phyloP scores from a whole-genome alignment of 2,329 filamentous ascomycete species.

The Aspergillus texensis region DNA sequence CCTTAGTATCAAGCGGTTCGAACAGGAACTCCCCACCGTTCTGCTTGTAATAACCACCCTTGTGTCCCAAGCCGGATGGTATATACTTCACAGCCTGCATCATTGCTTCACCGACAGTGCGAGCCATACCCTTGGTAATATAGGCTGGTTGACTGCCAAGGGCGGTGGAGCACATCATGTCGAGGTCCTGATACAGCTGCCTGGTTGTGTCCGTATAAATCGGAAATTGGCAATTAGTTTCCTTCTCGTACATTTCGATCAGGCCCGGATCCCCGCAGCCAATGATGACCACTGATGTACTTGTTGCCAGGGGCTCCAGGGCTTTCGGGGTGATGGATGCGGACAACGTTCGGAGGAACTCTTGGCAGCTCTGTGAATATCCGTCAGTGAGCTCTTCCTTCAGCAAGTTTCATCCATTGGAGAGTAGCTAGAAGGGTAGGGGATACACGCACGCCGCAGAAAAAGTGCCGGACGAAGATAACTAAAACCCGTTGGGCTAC shows the following conservation, averaged over 20 bases:
- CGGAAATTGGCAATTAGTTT: conserved; percentile 69
- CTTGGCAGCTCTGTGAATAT: conserved; percentile 67
- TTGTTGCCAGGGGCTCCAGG: conserved; percentile 48
- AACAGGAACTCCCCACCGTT: conserved; percentile 81
- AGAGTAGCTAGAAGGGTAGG: not conserved
- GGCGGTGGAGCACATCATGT: conserved; percentile 67
- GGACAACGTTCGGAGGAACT: conserved; percentile 68
- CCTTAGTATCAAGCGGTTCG: conserved; percentile 42
- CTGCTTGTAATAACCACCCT: conserved; percentile 68
- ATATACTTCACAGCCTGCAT: conserved; percentile 63
- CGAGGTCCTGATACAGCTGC: conserved; percentile 67
- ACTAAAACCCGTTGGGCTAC: conserved; percentile 62
- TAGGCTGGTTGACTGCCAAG: conserved; percentile 68
- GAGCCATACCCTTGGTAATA: conserved; percentile 55
- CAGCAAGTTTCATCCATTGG: not conserved
- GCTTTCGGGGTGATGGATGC: conserved; percentile 53
- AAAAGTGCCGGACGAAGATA: conserved; percentile 78
- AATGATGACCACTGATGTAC: conserved; percentile 68
- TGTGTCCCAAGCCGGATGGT: conserved; percentile 60
- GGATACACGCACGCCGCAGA: conserved; percentile 67
- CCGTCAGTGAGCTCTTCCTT: not conserved
- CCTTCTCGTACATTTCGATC: conserved; percentile 66
- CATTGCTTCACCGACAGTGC: conserved; percentile 52
- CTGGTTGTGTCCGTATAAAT: conserved; percentile 75
- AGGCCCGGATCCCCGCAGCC: conserved; percentile 71